phyloP scores from a whole-genome alignment of 1,284 basidiomycete species.

The Ustilago nuda region DNA sequence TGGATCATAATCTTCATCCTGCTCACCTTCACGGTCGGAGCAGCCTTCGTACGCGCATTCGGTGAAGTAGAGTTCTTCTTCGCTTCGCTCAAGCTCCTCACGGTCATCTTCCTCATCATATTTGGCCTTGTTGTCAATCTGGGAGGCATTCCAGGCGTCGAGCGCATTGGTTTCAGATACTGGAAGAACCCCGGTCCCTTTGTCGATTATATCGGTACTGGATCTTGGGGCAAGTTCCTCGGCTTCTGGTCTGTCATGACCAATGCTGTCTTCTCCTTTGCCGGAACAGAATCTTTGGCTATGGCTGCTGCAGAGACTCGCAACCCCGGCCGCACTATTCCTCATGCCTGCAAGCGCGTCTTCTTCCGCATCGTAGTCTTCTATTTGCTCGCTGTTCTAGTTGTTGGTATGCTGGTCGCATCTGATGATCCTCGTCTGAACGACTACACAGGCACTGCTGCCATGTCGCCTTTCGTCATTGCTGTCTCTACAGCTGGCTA shows the following conservation, averaged over 20 bases:
- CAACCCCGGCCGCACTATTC: slow-evolving; percentile 52
- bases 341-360: slow-evolving; percentile 72
- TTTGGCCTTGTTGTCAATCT: slow-evolving; percentile 52
- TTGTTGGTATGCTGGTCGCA: slow-evolving; percentile 83
- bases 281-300: slow-evolving; percentile 76
- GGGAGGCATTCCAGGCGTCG: slow-evolving; percentile 49
- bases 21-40: slow-evolving; percentile 57
- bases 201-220: slow-evolving; percentile 70
- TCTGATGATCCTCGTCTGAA: slow-evolving; percentile 69
- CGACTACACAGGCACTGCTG: slow-evolving; percentile 42
- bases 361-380: slow-evolving; percentile 80
- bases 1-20: slow-evolving; percentile 73
- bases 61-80: slow-evolving; percentile 74
- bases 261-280: slow-evolving; percentile 83
- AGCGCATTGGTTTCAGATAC: slow-evolving; percentile 57
- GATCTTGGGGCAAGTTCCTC: slow-evolving; percentile 74
- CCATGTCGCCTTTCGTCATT: slow-evolving; percentile 68
- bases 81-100: slow-evolving; percentile 39
- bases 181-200: slow-evolving; percentile 71
- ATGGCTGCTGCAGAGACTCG: slow-evolving; percentile 57
- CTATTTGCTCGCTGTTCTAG: slow-evolving; percentile 72
- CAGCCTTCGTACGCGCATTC: slow-evolving; percentile 75
- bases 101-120: slow-evolving; percentile 55
- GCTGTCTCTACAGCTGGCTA: slow-evolving; percentile 60
- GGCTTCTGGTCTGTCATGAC: slow-evolving; percentile 64